Percentiles rank a stretch among this genome's conserved stretches.
phyloP scores from a whole-genome alignment of 805 yeast species.

The Wickerhamiella parazyma region DNA sequence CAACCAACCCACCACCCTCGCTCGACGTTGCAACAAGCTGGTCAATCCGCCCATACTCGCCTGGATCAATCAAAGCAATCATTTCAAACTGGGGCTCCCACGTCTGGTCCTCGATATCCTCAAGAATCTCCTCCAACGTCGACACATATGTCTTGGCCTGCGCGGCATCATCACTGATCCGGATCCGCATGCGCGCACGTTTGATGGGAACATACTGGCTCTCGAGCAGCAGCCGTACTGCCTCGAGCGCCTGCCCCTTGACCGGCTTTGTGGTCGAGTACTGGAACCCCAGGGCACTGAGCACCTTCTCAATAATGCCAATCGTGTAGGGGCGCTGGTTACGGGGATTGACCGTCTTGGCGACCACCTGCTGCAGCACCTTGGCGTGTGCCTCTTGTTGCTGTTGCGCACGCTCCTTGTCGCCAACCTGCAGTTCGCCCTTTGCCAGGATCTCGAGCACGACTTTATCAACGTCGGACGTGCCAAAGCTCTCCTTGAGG shows the following conservation, averaged over 20 bases:
- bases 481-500: conserved; percentile 54
- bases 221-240: conserved; percentile 61
- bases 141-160: conserved; percentile 32
- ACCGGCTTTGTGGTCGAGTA: conserved; percentile 52
- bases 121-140: conserved; percentile 31
- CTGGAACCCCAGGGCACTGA: conserved; percentile 58
- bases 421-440: conserved; percentile 91
- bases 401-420: conserved; percentile 76
- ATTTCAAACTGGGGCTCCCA: conserved; percentile 36
- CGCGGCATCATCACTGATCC: conserved; percentile 39
- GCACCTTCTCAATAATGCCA: conserved; percentile 79
- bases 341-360: conserved; percentile 83
- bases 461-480: conserved; percentile 60
- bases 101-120: conserved; percentile 32
- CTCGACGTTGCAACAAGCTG: conserved; percentile 39
- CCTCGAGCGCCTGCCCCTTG: conserved; percentile 83
- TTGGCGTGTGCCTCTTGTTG: conserved; percentile 64
- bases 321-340: conserved; percentile 89
- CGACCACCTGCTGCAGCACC: conserved; percentile 66
- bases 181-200: conserved; percentile 84
- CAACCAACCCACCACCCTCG: conserved; percentile 51
- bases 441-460: conserved; percentile 70
- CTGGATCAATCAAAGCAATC: conserved; percentile 72
- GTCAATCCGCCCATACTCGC: conserved; percentile 57
- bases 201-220: conserved; percentile 85